Evolutionary conservation across 1,284 basidiomycete species (phyloP).

Genomic region (Ceratobasidium sp.): DNA sequence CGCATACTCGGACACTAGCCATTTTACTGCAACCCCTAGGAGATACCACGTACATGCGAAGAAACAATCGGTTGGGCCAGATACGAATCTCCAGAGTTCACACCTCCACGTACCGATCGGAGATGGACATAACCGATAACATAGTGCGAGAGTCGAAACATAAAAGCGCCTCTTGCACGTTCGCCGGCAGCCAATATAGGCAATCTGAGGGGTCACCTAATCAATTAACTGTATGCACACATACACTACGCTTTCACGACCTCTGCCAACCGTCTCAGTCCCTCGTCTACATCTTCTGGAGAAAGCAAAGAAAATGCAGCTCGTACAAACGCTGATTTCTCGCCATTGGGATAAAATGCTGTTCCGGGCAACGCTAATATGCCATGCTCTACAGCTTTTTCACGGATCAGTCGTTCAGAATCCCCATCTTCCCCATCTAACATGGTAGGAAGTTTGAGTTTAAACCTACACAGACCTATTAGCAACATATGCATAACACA

Average conservation of each 20-base stretch:
- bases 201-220: not conserved
- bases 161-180: too few relatives aligned
- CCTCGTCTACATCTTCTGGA: slow-evolving; percentile 77
- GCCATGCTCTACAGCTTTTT: slow-evolving; percentile 80
- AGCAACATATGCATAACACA: not conserved
- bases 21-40: too few relatives aligned
- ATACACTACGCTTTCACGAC: slow-evolving; percentile 62
- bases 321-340: slow-evolving; percentile 76
- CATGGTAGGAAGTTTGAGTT: slow-evolving; percentile 61
- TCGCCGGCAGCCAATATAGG: not conserved
- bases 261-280: slow-evolving; percentile 71
- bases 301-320: slow-evolving; percentile 81
- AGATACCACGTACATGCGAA: too few relatives aligned
- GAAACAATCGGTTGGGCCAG: too few relatives aligned
- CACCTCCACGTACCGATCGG: too few relatives aligned
- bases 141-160: too few relatives aligned
- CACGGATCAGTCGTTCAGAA: slow-evolving; percentile 78
- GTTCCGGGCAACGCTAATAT: slow-evolving; percentile 90
- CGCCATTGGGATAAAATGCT: slow-evolving; percentile 77
- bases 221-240: not conserved
- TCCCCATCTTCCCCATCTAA: slow-evolving; percentile 64
- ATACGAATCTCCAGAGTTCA: too few relatives aligned
- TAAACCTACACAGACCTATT: slow-evolving; percentile 65
- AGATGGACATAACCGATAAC: too few relatives aligned
- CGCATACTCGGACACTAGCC: too few relatives aligned